Evolutionary conservation across 108 stramenopile genomes (phyloP).

Genomic region (Parietichytrium sp.): DNA sequence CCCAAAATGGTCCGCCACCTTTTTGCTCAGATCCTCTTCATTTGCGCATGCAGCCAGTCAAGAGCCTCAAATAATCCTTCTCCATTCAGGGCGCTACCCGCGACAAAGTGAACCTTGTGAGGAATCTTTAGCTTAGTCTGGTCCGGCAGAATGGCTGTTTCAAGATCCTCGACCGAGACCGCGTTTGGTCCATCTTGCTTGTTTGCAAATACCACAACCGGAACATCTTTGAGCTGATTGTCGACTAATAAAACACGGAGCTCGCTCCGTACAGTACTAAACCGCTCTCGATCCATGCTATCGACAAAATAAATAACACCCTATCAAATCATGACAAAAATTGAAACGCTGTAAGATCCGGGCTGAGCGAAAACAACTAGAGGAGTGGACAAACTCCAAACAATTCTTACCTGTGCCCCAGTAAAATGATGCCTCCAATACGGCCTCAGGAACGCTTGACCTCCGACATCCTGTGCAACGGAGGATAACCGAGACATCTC

Average conservation of each 20-base stretch:
- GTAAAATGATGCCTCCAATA: constrained; percentile 29
- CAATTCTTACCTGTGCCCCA: too few species aligned
- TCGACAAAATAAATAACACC: not conserved
- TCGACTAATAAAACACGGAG: constrained; percentile 7
- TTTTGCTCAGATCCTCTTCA: constrained; percentile 8
- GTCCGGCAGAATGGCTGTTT: not conserved
- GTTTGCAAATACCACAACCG: not conserved
- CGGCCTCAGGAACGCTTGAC: not conserved
- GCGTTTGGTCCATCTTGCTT: not conserved
- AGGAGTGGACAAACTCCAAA: too few species aligned
- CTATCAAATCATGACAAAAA: too few species aligned
- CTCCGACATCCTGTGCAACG: constrained; percentile 21
- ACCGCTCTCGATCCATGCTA: not conserved
- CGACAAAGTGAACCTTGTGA: not conserved
- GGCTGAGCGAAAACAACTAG: too few species aligned
- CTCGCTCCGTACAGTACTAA: not conserved
- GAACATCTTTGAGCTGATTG: constrained; percentile 15
- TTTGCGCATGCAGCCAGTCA: not conserved
- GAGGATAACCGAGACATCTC: too few species aligned
- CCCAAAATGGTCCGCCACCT: too few species aligned
- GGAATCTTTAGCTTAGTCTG: not conserved
- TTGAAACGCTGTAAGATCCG: too few species aligned
- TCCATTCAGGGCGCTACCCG: not conserved
- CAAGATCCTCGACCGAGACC: not conserved
- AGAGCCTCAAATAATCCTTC: constrained; percentile 20